Base-by-base conservation (phyloP, 257 asterid species). In the Scutellaria barbata region DNA sequence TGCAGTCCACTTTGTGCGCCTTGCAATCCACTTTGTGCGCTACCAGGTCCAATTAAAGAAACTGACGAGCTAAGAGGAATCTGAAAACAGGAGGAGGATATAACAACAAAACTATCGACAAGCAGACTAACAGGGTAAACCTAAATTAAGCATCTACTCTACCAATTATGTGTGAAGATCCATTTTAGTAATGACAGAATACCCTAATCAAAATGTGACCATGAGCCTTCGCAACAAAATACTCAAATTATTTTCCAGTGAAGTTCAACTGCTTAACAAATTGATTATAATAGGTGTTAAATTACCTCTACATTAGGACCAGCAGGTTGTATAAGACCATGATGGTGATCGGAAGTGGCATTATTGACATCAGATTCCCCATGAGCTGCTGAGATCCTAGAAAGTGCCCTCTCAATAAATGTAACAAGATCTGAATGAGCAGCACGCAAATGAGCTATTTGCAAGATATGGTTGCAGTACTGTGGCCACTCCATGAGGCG, bases 401-500 rank as follows among this genome's bases (percentile, higher is more conserved):
- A 85, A 71, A 95, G 97, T 46, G 90, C 85, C 79, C 83, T 78
- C 76, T 95, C 97, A 78, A 92, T 85, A 65, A 79, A 83, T 39
- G 82, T 75, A 71, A 90, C 91, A 79, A 92, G 89, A 22, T 92
- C 96, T 37, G 86, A 40, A 73, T 92, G 88, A 42, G 86, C 81
- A 60, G 76, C 93, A 70, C 98, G 99, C 74, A 92, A 67, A 78
- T 95, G 98, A 76, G 98, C 88, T 87, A 95, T 95, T 78, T 92
- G 98, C 74, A 92, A 71, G 75, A 95, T 88, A 82, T 92, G 97
- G 79, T 90, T 95, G 87, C 99, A 89, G 82, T 95, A 95, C 69
- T 83, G 98, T 5, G 99, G 99, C 99, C 99, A 95, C 84, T 95
- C 99, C 68, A 81, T 80, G 78, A 95, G 86, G 42, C 99, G 98